phyloP scores from a whole-genome alignment of 768 basidiomycete genomes.

The Tulasnella sp. region DNA sequence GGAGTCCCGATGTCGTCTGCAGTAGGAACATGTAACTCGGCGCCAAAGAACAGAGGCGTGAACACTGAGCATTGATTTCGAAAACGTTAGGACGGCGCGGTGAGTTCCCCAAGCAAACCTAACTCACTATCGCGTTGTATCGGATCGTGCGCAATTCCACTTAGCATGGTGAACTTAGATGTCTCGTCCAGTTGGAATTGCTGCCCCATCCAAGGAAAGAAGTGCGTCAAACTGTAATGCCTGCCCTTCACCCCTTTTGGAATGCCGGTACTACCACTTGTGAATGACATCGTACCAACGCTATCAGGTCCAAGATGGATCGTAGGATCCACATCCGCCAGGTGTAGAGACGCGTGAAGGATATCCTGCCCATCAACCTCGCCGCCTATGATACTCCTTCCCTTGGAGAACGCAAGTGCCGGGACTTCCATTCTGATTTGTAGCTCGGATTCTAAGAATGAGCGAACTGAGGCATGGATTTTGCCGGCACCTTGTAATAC shows the following conservation, averaged over 20 bases:
- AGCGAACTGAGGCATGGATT: slow-evolving; percentile 69
- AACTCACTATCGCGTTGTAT: slow-evolving; percentile 95
- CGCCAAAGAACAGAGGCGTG: slow-evolving; percentile 95
- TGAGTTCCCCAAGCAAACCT: slow-evolving; percentile 7
- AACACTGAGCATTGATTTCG: slow-evolving; percentile 65
- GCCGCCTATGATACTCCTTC: slow-evolving; percentile 61
- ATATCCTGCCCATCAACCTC: slow-evolving; percentile 42
- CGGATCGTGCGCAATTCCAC: slow-evolving; percentile 97
- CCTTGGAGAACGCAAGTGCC: slow-evolving; percentile 61
- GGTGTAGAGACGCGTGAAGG: slow-evolving; percentile 37
- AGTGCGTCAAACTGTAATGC: slow-evolving; percentile 94
- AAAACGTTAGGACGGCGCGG: neutral
- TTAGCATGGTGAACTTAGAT: slow-evolving; percentile 95
- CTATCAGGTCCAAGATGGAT: slow-evolving; percentile 90
- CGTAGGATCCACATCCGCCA: slow-evolving; percentile 64
- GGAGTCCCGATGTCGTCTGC: slow-evolving; percentile 95
- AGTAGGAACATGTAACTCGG: slow-evolving; percentile 89
- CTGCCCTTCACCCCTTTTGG: slow-evolving; percentile 96
- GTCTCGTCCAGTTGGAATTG: slow-evolving; percentile 61
- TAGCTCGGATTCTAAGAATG: slow-evolving; percentile 68
- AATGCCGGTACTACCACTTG: slow-evolving; percentile 93
- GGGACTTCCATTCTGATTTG: slow-evolving; percentile 86
- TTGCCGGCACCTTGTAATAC: slow-evolving; percentile 83
- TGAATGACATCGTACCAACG: slow-evolving; percentile 89
- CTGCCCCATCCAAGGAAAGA: slow-evolving; percentile 99